Conservation (phyloP, 2,329 filamentous ascomycete species). For the Fusarium sublunatum region DNA sequence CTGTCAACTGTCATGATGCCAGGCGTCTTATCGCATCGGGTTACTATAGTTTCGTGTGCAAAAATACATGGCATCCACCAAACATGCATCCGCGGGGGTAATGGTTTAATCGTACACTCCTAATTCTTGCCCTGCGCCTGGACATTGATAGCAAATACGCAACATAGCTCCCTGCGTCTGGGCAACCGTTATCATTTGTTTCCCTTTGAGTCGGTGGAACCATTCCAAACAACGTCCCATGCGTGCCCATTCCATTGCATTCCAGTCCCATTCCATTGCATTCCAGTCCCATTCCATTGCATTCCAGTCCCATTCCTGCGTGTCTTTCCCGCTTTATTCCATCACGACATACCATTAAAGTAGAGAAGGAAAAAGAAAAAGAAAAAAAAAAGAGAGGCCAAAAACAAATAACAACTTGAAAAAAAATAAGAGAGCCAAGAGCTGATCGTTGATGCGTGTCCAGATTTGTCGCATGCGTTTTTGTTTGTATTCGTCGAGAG, state of each 20-base stretch:
- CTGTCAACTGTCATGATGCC: background rate
- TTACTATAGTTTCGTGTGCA: constrained; percentile 19
- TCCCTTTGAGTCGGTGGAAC: background rate
- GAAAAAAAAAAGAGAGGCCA: constrained; percentile 5
- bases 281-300: constrained; percentile 10
- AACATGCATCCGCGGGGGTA: constrained; percentile 17
- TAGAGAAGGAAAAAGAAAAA: constrained; percentile 15
- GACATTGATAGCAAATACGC: constrained; percentile 16
- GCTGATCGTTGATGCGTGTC: constrained; percentile 8
- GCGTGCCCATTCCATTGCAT: background rate
- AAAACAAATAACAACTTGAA: background rate
- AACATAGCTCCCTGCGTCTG: constrained; percentile 2
- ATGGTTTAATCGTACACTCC: constrained; percentile 30
- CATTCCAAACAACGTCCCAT: constrained; percentile 5
- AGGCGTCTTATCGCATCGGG: constrained; percentile 11
- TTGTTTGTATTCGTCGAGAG: constrained; percentile 24
- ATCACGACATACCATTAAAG: constrained; percentile 30
- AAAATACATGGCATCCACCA: constrained; percentile 26
- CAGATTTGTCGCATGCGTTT: constrained; percentile 17
- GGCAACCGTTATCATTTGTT: constrained; percentile 10
- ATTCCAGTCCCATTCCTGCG: constrained; percentile 11
- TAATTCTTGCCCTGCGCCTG: constrained; percentile 22
- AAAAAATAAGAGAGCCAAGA: constrained; percentile 2
- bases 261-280: constrained; percentile 11
- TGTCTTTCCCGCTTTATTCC: constrained; percentile 26